Evolutionary conservation across 2,329 filamentous ascomycete species (phyloP), one percentile per base, ranked within the genome.

Genomic region (Fusarium sp.): DNA sequence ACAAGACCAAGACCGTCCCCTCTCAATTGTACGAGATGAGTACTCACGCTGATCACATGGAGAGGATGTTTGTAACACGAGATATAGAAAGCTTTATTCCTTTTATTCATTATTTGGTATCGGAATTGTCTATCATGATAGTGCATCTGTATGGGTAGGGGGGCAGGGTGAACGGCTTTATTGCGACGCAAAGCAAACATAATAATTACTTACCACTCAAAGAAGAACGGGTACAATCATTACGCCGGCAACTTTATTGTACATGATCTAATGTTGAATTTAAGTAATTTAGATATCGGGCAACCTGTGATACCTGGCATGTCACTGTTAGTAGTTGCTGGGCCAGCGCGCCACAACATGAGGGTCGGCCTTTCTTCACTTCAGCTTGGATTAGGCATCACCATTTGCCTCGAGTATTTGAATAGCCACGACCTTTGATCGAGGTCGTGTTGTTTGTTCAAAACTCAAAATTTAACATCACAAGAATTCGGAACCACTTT

Each of bases 381-480:
- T 42, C 53, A 42, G 49, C n/a, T 51, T 62, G 53, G n/a, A 62
- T 71, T 74, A 73, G 71, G 71, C 71, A 73, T 22, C 67, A 68
- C n/a, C 33, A 66, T 71, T 71, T 20, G 4, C 16, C 40, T 42
- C n/a, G 12, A 49, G 9, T 60, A 74, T 72, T 63, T 61, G 51
- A 53, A 33, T 33, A 17, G 29, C 59, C 24, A 36, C 17, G n/a
- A 17, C 6, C 24, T 53, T 33, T 49, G 33, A 40, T 24, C n/a
- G 35, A 59, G 24, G 10, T 1, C 10, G 2, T 29, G 6, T 5
- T 36, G n/a, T 7, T 5, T 36, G n/a, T 29, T 6, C 22, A 40
- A 20, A 24, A 17, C 27, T 55, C 12, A 35, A 35, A 10, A 5
- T 9, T 53, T 6, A 12, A 5, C 6, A 53, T 8, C 10, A n/a